A percentile compares a stretch with the other conserved stretches of the same genome.
Evolutionary conservation across 257 asterid species (phyloP).

Genomic region (Orobanche coerulescens): DNA sequence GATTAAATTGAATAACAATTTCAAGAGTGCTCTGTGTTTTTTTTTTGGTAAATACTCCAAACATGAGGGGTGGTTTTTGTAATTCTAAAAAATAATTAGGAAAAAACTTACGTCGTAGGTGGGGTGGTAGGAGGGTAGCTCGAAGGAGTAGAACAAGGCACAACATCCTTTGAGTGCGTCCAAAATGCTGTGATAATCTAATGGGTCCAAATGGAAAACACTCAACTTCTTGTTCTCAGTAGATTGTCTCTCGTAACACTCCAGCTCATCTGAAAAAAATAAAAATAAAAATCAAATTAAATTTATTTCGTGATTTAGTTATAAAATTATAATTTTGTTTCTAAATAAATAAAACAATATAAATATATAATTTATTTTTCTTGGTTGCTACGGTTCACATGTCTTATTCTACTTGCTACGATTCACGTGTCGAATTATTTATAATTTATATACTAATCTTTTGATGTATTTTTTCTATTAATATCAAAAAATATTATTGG

Average conservation of each 20-base stretch:
- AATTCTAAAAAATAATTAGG: not conserved
- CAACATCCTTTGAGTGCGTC: constrained; percentile 77
- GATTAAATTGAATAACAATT: too few species aligned
- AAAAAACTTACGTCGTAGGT: constrained; percentile 60
- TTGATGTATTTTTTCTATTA: too few species aligned
- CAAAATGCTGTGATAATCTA: constrained; percentile 85
- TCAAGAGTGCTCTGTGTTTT: too few species aligned
- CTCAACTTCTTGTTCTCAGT: constrained; percentile 41
- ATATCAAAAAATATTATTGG: too few species aligned
- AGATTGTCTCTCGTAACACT: constrained; percentile 33
- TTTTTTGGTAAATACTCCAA: not conserved
- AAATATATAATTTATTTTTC: too few species aligned
- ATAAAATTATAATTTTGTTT: not conserved
- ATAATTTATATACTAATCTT: too few species aligned
- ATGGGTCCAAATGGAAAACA: constrained; percentile 64
- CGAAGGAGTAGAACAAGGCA: constrained; percentile 82
- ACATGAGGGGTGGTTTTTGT: not conserved
- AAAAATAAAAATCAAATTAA: not conserved
- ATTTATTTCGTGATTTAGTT: not conserved
- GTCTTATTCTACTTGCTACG: too few species aligned
- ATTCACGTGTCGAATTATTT: too few species aligned
- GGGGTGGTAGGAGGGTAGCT: constrained; percentile 67
- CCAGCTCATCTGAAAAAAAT: constrained; percentile 43
- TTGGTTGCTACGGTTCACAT: too few species aligned
- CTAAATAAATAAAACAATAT: not conserved